Evolutionary conservation across 2,329 filamentous ascomycete genomes (phyloP), one percentile per base, ranked within the genome.

Genomic region (Alternaria arborescens): DNA sequence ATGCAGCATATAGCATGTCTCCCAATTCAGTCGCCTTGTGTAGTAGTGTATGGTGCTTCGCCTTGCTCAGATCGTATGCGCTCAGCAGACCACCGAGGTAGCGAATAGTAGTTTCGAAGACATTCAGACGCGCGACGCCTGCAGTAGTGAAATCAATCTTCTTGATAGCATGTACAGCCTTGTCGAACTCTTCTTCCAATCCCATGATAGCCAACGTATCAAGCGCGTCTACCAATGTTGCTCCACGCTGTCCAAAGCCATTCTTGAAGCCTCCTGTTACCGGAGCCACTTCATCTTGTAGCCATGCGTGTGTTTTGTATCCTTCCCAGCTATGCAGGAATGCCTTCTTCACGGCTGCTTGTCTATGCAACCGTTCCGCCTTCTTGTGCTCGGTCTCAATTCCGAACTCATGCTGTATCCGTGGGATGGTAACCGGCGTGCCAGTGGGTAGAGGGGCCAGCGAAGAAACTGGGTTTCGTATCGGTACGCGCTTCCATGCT

Each of bases 191-290:
- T 1, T 83, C 78, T 32, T 81, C 76, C 42, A 89, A 74, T 7
- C 77, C 86, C 86, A 89, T 88, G 46, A 90, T 88, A 81, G 83
- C 85, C 3, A 89, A 81, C 0, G 87, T 88, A 61, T 89, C 87
- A 52, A 89, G 79, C 0, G 83, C 78, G 69, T 90, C 88, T 24
- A 89, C 83, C 51, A 89, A 73, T 0, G 87, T 88, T 3, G 86
- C 87, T 0, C 81, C 86, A 82, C 85, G 87, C 24, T 83, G 83
- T 10, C 84, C 84, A 66, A 86, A 86, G 0, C 77, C 75, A 56
- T 84, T 81, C 58, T 80, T 83, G 18, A 71, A 78, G n/a, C 71
- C 69, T 41, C 83, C 84, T 18, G 79, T 79, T 3, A 87, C 76
- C 11, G 85, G 85, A 26, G 75, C 71, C 8, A 87, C 71, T 72